Evolutionary conservation across 2,329 filamentous ascomycete genomes (phyloP).

Genomic region (Fusarium sp.): DNA sequence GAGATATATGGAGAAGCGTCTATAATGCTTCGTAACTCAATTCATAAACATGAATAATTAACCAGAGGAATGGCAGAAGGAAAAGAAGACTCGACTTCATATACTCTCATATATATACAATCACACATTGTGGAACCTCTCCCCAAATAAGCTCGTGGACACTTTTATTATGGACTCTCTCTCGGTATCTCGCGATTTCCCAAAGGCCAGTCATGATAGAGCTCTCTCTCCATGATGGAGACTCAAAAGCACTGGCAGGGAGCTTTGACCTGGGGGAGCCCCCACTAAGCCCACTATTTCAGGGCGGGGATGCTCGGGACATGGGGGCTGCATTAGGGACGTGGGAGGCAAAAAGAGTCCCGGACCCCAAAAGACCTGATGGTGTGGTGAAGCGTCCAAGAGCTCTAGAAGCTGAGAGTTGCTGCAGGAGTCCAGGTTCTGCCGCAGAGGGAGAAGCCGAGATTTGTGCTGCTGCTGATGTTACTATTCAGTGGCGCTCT

Average conservation of each 20-base stretch:
- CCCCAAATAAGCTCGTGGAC: conserved; percentile 33
- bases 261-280: conserved; percentile 34
- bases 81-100: conserved; percentile 3
- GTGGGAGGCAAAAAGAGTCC: conserved; percentile 8
- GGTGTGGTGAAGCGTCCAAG: conserved; percentile 3
- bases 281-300: conserved; percentile 41
- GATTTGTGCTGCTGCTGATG: conserved; percentile 6
- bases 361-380: too few relatives aligned
- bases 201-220: conserved; percentile 37
- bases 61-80: conserved; percentile 2
- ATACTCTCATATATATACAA: conserved; percentile 1
- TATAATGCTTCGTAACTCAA: conserved; percentile 25
- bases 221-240: conserved; percentile 38
- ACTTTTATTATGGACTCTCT: conserved; percentile 24
- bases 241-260: not conserved
- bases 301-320: conserved; percentile 25
- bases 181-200: conserved; percentile 18
- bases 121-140: conserved; percentile 26
- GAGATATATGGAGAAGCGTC: conserved; percentile 3
- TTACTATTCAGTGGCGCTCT: conserved; percentile 20
- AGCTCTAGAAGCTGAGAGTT: conserved; percentile 36
- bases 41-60: conserved; percentile 19
- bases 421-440: conserved; percentile 2
- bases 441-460: conserved; percentile 1
- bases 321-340: conserved; percentile 7